These are phyloP conservation scores for Malus hybrid DNA, from an alignment of 331 rosid genomes.

Conservation along the genomic window DNA sequence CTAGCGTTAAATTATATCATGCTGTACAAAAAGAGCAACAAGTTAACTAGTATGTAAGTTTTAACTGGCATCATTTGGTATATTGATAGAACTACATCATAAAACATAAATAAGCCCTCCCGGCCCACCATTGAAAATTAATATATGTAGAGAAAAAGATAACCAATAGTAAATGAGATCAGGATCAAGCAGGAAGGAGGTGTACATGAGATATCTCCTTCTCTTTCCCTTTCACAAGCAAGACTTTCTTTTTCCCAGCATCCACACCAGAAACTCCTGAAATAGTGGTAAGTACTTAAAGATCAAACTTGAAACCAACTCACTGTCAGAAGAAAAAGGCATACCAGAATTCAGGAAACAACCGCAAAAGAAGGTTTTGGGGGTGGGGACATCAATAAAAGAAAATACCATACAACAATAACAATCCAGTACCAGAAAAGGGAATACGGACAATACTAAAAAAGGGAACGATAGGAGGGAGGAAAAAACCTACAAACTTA, in stretches of 20 bases:
- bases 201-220: constrained; percentile 52
- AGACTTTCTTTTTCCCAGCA: constrained; percentile 61
- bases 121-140: not conserved
- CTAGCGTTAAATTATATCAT: not conserved
- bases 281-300: constrained; percentile 18
- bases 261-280: constrained; percentile 47
- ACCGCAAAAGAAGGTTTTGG: too few species aligned
- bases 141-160: not conserved
- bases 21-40: not conserved
- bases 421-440: too few species aligned
- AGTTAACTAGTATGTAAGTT: not conserved
- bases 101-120: not conserved
- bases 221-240: constrained; percentile 71
- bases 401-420: too few species aligned
- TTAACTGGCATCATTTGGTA: not conserved
- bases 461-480: not conserved
- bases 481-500: not conserved
- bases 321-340: too few species aligned
- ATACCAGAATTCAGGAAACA: not conserved
- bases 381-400: not conserved
- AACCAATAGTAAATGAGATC: not conserved
- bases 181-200: not conserved
- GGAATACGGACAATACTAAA: not conserved
- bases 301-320: not conserved
- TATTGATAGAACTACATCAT: not conserved